A percentile compares a stretch with the other conserved stretches of the same genome.
phyloP scores from a whole-genome alignment of 495 filamentous ascomycete species.

The Hypoxylon rickii region DNA sequence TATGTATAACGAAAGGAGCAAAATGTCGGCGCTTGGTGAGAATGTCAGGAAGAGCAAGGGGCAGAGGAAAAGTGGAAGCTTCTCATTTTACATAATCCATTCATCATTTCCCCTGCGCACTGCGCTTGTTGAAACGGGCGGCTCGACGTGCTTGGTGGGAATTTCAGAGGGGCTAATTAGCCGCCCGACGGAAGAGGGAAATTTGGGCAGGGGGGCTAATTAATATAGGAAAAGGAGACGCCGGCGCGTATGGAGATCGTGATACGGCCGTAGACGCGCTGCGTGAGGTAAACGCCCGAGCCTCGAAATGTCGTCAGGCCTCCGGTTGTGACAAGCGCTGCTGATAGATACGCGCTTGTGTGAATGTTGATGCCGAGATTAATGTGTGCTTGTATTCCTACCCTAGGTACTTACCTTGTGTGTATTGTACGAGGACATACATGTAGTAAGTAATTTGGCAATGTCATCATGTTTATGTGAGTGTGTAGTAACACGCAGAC shows the following conservation, averaged over 20 bases:
- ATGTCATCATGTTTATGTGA: not conserved
- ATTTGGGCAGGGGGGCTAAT: too few relatives aligned
- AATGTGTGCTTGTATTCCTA: too few relatives aligned
- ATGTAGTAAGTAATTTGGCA: not conserved
- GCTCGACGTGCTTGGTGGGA: conserved; percentile 10
- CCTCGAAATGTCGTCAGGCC: conserved; percentile 31
- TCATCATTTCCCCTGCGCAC: not conserved
- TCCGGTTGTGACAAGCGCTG: conserved; percentile 18
- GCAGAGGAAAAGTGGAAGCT: not conserved
- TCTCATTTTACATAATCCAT: too few relatives aligned
- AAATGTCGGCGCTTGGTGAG: conserved; percentile 23
- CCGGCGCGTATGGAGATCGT: not conserved
- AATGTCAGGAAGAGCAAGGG: too few relatives aligned
- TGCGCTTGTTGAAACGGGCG: conserved; percentile 34
- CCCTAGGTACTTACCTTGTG: too few relatives aligned
- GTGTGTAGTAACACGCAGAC: conserved; percentile 6
- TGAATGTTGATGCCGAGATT: too few relatives aligned
- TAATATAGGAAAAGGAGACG: too few relatives aligned
- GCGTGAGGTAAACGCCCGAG: conserved; percentile 19
- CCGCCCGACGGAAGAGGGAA: conserved; percentile 10
- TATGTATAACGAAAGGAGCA: not conserved
- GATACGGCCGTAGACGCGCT: conserved; percentile 30
- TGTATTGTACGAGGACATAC: not conserved
- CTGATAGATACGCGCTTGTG: too few relatives aligned
- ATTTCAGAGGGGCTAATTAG: conserved; percentile 2